Evolutionary conservation across 371 early-diverging fungal species (phyloP).

Genomic region (Syncephalastrum contaminatum): DNA sequence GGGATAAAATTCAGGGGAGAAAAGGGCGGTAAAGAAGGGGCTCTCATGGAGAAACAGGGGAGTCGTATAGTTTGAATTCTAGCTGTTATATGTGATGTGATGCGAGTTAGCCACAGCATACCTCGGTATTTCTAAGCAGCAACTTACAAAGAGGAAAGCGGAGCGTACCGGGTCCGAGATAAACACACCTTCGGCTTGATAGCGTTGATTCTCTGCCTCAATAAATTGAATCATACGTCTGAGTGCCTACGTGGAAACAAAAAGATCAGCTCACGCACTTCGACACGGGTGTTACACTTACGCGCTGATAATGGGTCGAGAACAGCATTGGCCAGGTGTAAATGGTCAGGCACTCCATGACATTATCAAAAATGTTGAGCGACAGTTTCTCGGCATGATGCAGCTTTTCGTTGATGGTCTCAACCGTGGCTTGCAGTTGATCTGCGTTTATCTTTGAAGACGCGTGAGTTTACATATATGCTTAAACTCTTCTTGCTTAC

Average conservation of each 20-base stretch:
- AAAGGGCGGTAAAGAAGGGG: no score
- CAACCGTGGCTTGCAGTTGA: conserved; percentile 37
- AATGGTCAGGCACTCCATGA: conserved; percentile 45
- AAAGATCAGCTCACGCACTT: background rate
- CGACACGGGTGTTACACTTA: conserved; percentile 9
- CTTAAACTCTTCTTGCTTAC: conserved; percentile 28
- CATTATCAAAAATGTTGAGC: conserved; percentile 40
- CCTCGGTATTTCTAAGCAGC: no score
- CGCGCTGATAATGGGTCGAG: conserved; percentile 48
- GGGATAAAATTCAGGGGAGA: no score
- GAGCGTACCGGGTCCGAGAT: conserved; percentile 46
- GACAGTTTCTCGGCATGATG: conserved; percentile 44
- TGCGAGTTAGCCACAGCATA: no score
- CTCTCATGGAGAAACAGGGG: no score
- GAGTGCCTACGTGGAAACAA: conserved; percentile 22
- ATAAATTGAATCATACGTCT: conserved; percentile 35
- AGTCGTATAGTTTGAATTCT: no score
- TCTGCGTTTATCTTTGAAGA: conserved; percentile 29
- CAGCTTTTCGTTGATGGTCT: conserved; percentile 38
- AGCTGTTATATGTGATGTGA: no score
- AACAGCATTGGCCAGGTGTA: conserved; percentile 47
- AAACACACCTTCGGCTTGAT: conserved; percentile 32
- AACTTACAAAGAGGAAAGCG: conserved; percentile 52
- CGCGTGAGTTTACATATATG: background rate
- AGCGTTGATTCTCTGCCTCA: conserved; percentile 39